These are phyloP conservation scores for Tricholoma saponaceum DNA, from an alignment of 768 basidiomycete genomes.

Conservation along the genomic window DNA sequence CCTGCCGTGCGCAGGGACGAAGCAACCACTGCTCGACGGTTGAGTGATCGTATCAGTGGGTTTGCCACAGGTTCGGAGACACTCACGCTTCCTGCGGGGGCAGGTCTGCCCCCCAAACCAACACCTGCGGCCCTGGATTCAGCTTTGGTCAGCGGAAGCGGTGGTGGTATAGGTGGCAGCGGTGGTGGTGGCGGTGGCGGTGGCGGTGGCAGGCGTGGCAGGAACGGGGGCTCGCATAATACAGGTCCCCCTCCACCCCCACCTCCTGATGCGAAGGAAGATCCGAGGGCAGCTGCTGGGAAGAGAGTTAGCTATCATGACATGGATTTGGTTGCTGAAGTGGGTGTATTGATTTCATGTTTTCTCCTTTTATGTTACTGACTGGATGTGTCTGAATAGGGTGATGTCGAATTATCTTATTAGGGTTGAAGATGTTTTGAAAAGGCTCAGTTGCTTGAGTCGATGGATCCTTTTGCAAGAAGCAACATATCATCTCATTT, in stretches of 20 bases:
- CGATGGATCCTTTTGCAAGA: neutral
- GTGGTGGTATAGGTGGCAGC: slow-evolving; percentile 31
- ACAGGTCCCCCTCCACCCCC: slow-evolving; percentile 69
- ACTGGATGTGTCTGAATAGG: slow-evolving; percentile 28
- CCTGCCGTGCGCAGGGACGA: slow-evolving; percentile 54
- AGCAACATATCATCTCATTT: slow-evolving; percentile 1
- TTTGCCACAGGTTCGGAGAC: slow-evolving; percentile 49
- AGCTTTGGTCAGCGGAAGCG: slow-evolving; percentile 49
- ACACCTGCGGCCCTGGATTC: slow-evolving; percentile 48
- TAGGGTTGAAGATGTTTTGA: slow-evolving; percentile 16
- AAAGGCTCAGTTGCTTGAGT: neutral
- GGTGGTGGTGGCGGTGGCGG: slow-evolving; percentile 39
- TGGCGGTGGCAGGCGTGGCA: slow-evolving; percentile 30
- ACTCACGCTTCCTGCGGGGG: slow-evolving; percentile 52
- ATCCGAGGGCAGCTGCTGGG: slow-evolving; percentile 86
- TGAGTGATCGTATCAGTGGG: slow-evolving; percentile 81
- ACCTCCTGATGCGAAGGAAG: slow-evolving; percentile 86
- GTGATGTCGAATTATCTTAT: slow-evolving; percentile 59
- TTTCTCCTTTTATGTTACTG: slow-evolving; percentile 5
- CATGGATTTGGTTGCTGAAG: slow-evolving; percentile 90
- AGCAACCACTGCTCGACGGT: slow-evolving; percentile 50
- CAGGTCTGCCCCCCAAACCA: slow-evolving; percentile 81
- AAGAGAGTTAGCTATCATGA: slow-evolving; percentile 93
- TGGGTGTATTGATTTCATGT: slow-evolving; percentile 16
- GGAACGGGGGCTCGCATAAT: slow-evolving; percentile 30